Evolutionary conservation across 73 alveolate species (phyloP).

Genomic region (Durusdinium trenchii): DNA sequence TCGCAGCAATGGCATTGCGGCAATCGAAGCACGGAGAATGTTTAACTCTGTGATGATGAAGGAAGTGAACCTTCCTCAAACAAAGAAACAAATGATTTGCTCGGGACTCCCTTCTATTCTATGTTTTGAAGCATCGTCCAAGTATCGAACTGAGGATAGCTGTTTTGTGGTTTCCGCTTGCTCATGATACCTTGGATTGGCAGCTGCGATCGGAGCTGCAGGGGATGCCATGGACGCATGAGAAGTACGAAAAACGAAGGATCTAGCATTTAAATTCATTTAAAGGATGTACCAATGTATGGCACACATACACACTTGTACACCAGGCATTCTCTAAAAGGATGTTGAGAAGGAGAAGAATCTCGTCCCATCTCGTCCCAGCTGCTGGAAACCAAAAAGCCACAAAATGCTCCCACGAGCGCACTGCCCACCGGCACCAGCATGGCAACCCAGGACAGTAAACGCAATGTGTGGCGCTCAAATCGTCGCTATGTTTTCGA

Average conservation of each 20-base stretch:
- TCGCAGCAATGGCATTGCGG: no score
- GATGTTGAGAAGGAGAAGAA: no score
- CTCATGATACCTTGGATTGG: background rate
- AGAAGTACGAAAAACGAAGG: no score
- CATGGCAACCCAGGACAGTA: background rate
- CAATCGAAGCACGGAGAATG: no score
- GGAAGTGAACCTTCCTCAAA: background rate
- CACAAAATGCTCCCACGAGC: background rate
- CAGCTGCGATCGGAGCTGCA: background rate
- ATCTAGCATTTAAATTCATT: no score
- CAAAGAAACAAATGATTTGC: background rate
- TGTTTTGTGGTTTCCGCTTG: background rate
- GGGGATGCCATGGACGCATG: no score
- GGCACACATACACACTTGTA: no score
- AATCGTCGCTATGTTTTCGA: no score
- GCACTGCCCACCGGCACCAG: slow-evolving; percentile 15
- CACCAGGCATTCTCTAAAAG: no score
- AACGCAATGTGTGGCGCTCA: no score
- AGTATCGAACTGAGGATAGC: background rate
- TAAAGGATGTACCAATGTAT: no score
- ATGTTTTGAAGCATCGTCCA: background rate
- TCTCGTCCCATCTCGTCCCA: background rate
- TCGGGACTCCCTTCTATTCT: background rate
- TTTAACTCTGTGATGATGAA: background rate
- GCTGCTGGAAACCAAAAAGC: background rate